A percentile compares a stretch with the other conserved stretches of the same genome.
Evolutionary conservation across 2,329 filamentous ascomycete genomes (phyloP).

Genomic region (Domatiomyces catenatus): DNA sequence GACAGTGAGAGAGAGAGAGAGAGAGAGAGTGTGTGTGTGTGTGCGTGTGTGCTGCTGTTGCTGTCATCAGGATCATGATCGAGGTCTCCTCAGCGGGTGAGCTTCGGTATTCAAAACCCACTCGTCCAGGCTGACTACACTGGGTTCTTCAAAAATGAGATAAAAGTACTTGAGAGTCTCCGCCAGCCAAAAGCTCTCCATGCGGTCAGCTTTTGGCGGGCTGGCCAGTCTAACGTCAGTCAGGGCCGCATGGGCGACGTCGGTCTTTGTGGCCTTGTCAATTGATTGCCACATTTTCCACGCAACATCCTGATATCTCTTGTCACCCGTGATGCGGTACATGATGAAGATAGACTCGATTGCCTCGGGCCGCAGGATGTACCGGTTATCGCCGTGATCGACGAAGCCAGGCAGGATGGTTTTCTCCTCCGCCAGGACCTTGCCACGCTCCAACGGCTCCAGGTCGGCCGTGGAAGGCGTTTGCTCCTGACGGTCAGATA

Average conservation of each 20-base stretch:
- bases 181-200: constrained; percentile 19
- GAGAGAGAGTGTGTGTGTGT: too few relatives aligned
- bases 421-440: constrained; percentile 20
- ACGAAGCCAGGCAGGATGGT: constrained; percentile 40
- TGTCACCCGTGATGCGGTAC: constrained; percentile 44
- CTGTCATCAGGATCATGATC: background rate
- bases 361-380: constrained; percentile 48
- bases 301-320: constrained; percentile 29
- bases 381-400: constrained; percentile 39
- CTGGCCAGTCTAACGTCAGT: constrained; percentile 12
- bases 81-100: constrained; percentile 9
- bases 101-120: constrained; percentile 18
- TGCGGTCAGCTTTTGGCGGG: constrained; percentile 10
- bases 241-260: constrained; percentile 26
- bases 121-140: constrained; percentile 15
- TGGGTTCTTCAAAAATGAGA: constrained; percentile 16
- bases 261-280: constrained; percentile 28
- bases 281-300: constrained; percentile 37
- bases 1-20: too few relatives aligned
- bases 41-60: too few relatives aligned
- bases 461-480: constrained; percentile 2
- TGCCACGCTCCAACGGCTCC: constrained; percentile 19
- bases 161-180: constrained; percentile 20
- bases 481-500: constrained; percentile 6
- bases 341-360: constrained; percentile 46